Base-by-base conservation (phyloP, 192 early-diverging fungal species). In the Pilaira anomala region DNA sequence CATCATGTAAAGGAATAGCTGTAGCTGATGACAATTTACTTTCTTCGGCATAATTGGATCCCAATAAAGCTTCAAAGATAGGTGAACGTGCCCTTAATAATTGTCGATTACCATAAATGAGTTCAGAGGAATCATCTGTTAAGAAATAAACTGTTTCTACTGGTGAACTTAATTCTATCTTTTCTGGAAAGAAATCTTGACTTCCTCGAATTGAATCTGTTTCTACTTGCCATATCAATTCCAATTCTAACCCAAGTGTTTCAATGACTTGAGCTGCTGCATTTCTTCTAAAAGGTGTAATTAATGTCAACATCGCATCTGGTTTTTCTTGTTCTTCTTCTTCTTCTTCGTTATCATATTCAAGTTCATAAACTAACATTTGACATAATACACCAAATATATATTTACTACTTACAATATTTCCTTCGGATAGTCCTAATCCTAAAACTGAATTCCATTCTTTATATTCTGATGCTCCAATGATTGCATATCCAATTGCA, bases 251-350 rank as follows among this genome's bases (percentile, higher is more conserved):
- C 3, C n/a, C 62, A 30, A 63, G 29, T 3, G 39, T n/a, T 28
- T 28, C 50, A 14, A 63, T 40, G 21, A 63, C 62, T 52, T 63
- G 62, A 22, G 62, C 50, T 3, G 62, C 48, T 4, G 36, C 50
- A 5, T 41, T 14, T 16, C 49, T 25, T 26, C 36, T 24, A 6
- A 13, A 48, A 0, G 26, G 8, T 33, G 29, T 42, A 2, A 16
- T 63, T 24, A 14, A 14, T 18, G 19, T 1, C 1, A 22, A n/a
- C 13, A 48, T 28, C 18, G 11, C 13, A 14, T 48, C 2, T 41
- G 3, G 9, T 9, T 60, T 7, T 28, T 24, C 50, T 24, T 18
- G 11, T 24, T 18, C 6, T 49, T 18, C 22, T 49, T 1, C 48
- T 24, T 3, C 18, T 22, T 22, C n/a, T 18, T 3, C 48, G 7